Evolutionary conservation across 2,329 filamentous ascomycete species (phyloP), one percentile per base, ranked within the genome.

Genomic region (Arthrobotrys musiformis): DNA sequence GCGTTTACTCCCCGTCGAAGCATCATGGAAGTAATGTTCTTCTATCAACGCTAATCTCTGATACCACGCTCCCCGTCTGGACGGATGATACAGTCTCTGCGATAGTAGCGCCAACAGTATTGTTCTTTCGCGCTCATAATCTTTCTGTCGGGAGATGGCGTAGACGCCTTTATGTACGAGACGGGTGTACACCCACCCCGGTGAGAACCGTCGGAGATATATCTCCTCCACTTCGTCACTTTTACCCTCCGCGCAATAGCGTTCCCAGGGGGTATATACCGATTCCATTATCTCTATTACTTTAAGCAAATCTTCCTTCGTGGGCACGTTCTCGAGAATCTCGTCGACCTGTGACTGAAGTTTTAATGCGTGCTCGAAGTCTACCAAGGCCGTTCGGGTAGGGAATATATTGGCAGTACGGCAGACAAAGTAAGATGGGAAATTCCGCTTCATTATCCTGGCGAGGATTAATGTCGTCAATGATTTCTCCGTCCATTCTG

Each of bases 401-500:
- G 89, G 83, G 81, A 99, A 99, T 2, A 99, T 97, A 70, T 93
- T 96, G 26, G 91, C 89, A 0, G 93, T 97, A 35, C 95, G 89
- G 75, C 92, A 97, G 4, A 98, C 94, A 22, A 98, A 88, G 81
- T 97, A 99, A 2, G 91, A 86, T 0, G 94, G 94, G 79, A 97
- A 99, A 82, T 94, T 95, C 37, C 93, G 88, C 48, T 90, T 88
- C 1, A 94, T 92, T 70, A 97, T 97, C 79, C 94, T 94, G 6
- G 95, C 93, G 4, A 99, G 87, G 50, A 99, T 97, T 66, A 98
- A 94, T 0, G 94, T 94, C 0, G 93, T 98, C 13, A 99, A 85
- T 0, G 94, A 97, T 83, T 97, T 98, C 81, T 98, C 94, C 0
- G 94, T 97, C 95, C 95, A 99, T 82, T 97, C 92, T 0, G 93